A percentile compares a stretch with the other conserved stretches of the same genome.
phyloP scores from a whole-genome alignment of 495 filamentous ascomycete genomes.

The Daldinia vernicosa region DNA sequence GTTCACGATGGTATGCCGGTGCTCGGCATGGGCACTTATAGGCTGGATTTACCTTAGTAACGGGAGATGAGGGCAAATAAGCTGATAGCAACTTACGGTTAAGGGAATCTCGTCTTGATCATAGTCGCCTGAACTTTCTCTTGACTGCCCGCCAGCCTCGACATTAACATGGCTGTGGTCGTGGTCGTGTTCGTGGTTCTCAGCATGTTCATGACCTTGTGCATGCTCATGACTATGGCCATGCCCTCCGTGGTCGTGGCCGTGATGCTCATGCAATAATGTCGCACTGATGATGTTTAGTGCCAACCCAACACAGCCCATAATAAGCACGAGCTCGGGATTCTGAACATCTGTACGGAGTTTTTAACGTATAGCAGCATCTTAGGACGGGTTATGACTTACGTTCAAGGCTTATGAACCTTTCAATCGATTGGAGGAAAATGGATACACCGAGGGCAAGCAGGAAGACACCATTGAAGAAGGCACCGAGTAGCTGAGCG shows the following conservation, averaged over 20 bases:
- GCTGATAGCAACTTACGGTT: constrained; percentile 50
- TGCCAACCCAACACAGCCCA: constrained; percentile 81
- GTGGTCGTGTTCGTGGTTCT: neutral
- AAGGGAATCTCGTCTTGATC: constrained; percentile 55
- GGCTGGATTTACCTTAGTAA: constrained; percentile 61
- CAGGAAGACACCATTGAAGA: constrained; percentile 95
- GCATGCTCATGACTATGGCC: constrained; percentile 48
- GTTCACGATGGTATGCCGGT: constrained; percentile 49
- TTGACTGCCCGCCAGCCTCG: constrained; percentile 61
- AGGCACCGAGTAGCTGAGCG: constrained; percentile 88
- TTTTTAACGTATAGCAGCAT: constrained; percentile 53
- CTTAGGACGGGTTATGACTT: constrained; percentile 3
- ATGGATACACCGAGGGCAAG: constrained; percentile 91
- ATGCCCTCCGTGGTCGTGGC: constrained; percentile 43
- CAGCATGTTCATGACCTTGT: constrained; percentile 36
- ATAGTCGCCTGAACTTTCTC: constrained; percentile 49
- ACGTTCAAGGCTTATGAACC: constrained; percentile 68
- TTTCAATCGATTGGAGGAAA: constrained; percentile 89
- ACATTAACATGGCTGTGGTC: constrained; percentile 68
- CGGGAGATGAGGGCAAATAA: constrained; percentile 58
- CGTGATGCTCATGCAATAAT: constrained; percentile 75
- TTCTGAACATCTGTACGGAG: constrained; percentile 65
- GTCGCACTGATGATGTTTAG: constrained; percentile 84
- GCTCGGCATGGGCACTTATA: constrained; percentile 72
- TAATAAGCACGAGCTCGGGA: constrained; percentile 78